Evolutionary conservation across 208 protist species (phyloP), one percentile per base, ranked within the genome.

Genomic region (Histomonas meleagridis): DNA sequence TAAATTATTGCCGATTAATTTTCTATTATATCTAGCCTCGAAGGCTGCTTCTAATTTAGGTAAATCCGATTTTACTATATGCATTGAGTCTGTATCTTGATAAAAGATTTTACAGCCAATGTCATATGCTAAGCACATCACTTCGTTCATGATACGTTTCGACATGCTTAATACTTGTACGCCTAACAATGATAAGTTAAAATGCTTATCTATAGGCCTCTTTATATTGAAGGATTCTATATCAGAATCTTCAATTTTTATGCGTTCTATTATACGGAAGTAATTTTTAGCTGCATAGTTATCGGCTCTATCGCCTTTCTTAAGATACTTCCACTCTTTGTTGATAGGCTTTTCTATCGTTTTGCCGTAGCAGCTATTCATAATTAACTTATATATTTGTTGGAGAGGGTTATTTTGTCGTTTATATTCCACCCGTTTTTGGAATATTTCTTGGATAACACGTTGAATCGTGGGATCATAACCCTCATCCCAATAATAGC

Each of bases 101-200:
- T 81, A 81, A 28, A 32, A 81, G 7, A 81, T 81, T 32, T 51
- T 35, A 81, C 70, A 81, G 23, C 35, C 35, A 32, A 81, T 46
- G 51, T 81, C 70, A 28, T 51, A 81, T 12, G 70, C 70, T 81
- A 81, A 81, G 51, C 70, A 81, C 70, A 81, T 81, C 4, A 81
- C 70, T 43, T 76, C 65, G 43, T 76, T 76, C 60, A 65, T 65
- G 23, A 65, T 65, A 32, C 7, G 7, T 28, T 81, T 81, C 51
- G 70, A 51, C 70, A 81, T 81, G 21, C 40, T 51, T 43, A 81
- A 43, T 23, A 81, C n/a, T 51, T 81, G 70, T 51, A 81, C n/a
- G 18, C 43, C 70, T 38, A 81, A 51, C n/a, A 81, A 81, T 81
- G 70, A 46, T 32, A 46, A 46, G 10, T 26, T 51, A 51, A 81